Conservation (phyloP, 2,329 filamentous ascomycete genomes). For the Macrophomina tecta region DNA sequence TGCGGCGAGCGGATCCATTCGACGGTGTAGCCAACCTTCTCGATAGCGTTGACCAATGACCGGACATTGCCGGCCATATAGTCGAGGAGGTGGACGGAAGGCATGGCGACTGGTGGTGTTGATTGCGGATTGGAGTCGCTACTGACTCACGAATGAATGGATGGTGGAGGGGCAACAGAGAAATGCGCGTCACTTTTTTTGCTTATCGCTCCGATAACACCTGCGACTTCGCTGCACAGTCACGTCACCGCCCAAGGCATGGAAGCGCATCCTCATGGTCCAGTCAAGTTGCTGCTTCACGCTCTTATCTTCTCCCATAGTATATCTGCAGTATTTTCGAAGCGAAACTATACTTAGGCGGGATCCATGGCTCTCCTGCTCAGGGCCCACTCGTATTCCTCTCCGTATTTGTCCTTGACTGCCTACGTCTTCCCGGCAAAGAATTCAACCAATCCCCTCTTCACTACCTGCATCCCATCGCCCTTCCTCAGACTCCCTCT, state of each 20-base stretch:
- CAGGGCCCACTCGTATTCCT: too few species aligned
- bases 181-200: slow-evolving; percentile 21
- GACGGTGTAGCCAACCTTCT: slow-evolving; percentile 90
- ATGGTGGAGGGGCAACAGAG: neutral
- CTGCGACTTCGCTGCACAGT: too few species aligned
- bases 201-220: too few species aligned
- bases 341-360: too few species aligned
- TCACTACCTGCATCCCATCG: slow-evolving; percentile 54
- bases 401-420: too few species aligned
- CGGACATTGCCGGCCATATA: slow-evolving; percentile 97
- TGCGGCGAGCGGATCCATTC: slow-evolving; percentile 88
- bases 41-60: slow-evolving; percentile 95
- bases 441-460: slow-evolving; percentile 42
- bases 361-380: too few species aligned
- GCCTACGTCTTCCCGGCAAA: slow-evolving; percentile 40
- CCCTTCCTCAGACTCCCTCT: slow-evolving; percentile 63
- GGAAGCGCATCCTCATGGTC: too few species aligned
- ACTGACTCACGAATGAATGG: neutral
- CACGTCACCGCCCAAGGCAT: too few species aligned
- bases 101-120: slow-evolving; percentile 57
- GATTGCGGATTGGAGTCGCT: neutral
- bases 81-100: slow-evolving; percentile 79
- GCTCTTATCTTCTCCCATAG: too few species aligned
- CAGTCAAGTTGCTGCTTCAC: too few species aligned
- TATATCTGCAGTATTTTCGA: too few species aligned